Evolutionary conservation across 2,329 filamentous ascomycete genomes (phyloP).

Genomic region (Cladosporium sp.): DNA sequence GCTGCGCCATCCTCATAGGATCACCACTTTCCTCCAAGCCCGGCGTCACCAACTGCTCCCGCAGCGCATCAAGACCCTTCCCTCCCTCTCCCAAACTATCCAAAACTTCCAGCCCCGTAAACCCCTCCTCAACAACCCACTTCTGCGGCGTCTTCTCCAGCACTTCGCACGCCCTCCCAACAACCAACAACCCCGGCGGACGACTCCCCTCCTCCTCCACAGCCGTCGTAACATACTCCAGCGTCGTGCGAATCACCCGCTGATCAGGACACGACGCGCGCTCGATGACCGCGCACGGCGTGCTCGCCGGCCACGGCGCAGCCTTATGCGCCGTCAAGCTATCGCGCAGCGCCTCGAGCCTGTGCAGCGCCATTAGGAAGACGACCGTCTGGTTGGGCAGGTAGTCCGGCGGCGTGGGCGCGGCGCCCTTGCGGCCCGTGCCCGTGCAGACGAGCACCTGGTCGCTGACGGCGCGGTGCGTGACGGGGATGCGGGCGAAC

Average conservation of each 20-base stretch:
- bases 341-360: slow-evolving; percentile 65
- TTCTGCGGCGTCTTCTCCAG: slow-evolving; percentile 57
- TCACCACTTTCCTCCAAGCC: slow-evolving; percentile 18
- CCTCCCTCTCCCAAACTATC: slow-evolving; percentile 27
- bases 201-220: slow-evolving; percentile 84
- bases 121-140: slow-evolving; percentile 86
- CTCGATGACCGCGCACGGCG: slow-evolving; percentile 89
- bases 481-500: slow-evolving; percentile 81
- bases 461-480: slow-evolving; percentile 83
- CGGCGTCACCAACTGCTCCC: slow-evolving; percentile 24
- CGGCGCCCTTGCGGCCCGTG: slow-evolving; percentile 81
- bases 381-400: slow-evolving; percentile 74
- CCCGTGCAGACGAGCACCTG: slow-evolving; percentile 95
- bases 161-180: slow-evolving; percentile 77
- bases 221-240: slow-evolving; percentile 71
- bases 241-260: slow-evolving; percentile 79
- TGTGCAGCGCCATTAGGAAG: slow-evolving; percentile 91
- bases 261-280: slow-evolving; percentile 92
- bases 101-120: slow-evolving; percentile 60
- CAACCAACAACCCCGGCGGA: slow-evolving; percentile 80
- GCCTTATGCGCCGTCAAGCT: slow-evolving; percentile 53
- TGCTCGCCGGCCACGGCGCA: slow-evolving; percentile 50
- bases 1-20: slow-evolving; percentile 6
- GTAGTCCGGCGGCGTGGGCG: slow-evolving; percentile 75
- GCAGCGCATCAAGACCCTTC: slow-evolving; percentile 25